Evolutionary conservation across 331 rosid genomes (phyloP), one percentile per base, ranked within the genome.

Genomic region (Acacia concinna): DNA sequence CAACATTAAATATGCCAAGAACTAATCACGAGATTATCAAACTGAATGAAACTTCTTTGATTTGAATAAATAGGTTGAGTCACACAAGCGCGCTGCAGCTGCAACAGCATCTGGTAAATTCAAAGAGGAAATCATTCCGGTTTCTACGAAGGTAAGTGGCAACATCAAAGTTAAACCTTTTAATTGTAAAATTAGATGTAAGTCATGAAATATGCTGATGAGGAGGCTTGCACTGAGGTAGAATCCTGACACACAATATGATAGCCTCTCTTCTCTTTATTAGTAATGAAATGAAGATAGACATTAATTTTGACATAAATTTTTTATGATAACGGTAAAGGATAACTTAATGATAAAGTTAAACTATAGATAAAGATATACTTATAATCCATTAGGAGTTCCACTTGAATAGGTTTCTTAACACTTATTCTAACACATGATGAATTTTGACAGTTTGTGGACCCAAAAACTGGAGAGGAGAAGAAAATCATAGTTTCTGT

Each of bases 1-100:
- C 30, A 62, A 47, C 35, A 78, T 76, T 79, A 20, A 70, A 76
- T 60, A 31, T 67, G 64, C 71, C 63, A 59, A 21, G 74, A 47
- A 25, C 56, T 65, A 18, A n/a, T 34, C 20, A 46, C 57, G 59
- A 71, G 64, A 43, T 69, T 56, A 68, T 47, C 44, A 40, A 30
- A 49, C 35, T 8, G 67, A 41, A 47, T 68, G 56, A 18, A 79
- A 85, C 34, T 79, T 25, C 17, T 30, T 75, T n/a, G n/a, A 54
- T 81, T 56, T 65, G 59, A 71, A 57, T 78, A 17, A 71, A 72
- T 38, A 92, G 99, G 97, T 93, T 27, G 94, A 91, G 80, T 95
- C 99, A 37, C 99, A 93, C 64, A 85, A 79, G 86, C 99, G 94
- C 60, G 97, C 96, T 38, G 96, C 97, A 8, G 96, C 90, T 30